A percentile compares a stretch with the other conserved stretches of the same genome.
These are phyloP conservation scores for Rhazya stricta DNA, from an alignment of 257 asterid genomes.

Conservation along the genomic window DNA sequence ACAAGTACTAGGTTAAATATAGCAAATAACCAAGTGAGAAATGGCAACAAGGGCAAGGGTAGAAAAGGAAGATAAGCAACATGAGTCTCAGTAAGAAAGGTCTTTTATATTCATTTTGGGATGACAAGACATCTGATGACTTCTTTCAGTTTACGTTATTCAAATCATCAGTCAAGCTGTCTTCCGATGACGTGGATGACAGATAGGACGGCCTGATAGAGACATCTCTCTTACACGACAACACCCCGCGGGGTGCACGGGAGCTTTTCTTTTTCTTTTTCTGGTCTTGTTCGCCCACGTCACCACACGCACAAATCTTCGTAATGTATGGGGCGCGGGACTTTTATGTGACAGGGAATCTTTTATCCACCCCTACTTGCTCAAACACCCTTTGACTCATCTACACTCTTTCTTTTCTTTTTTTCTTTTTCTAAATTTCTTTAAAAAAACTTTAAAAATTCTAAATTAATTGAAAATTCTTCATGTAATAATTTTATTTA, in stretches of 20 bases:
- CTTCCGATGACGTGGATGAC: conserved; percentile 23
- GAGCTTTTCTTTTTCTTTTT: conserved; percentile 25
- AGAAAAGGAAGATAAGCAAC: not conserved
- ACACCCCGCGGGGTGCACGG: conserved; percentile 76
- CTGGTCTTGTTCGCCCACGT: not conserved
- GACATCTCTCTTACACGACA: conserved; percentile 17
- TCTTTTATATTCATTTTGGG: not conserved
- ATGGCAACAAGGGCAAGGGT: too few species aligned
- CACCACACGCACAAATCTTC: conserved; percentile 12
- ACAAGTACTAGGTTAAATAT: too few species aligned
- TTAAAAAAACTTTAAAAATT: too few species aligned
- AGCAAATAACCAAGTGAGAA: too few species aligned
- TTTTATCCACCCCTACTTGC: conserved; percentile 13
- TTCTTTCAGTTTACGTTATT: not conserved
- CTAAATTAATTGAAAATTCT: too few species aligned
- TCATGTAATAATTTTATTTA: too few species aligned
- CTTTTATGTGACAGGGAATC: conserved; percentile 14
- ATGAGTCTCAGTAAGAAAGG: not conserved
- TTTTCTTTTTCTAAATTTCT: not conserved
- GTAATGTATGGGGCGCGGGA: conserved; percentile 1
- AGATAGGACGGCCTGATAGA: conserved; percentile 22
- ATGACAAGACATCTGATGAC: conserved; percentile 19
- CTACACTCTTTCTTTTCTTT: conserved; percentile 8
- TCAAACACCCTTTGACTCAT: not conserved
- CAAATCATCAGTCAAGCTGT: conserved; percentile 2